Percentiles rank a stretch among this genome's conserved stretches.
Conservation (phyloP, 805 yeast species). For the Metschnikowia santaceciliae region DNA sequence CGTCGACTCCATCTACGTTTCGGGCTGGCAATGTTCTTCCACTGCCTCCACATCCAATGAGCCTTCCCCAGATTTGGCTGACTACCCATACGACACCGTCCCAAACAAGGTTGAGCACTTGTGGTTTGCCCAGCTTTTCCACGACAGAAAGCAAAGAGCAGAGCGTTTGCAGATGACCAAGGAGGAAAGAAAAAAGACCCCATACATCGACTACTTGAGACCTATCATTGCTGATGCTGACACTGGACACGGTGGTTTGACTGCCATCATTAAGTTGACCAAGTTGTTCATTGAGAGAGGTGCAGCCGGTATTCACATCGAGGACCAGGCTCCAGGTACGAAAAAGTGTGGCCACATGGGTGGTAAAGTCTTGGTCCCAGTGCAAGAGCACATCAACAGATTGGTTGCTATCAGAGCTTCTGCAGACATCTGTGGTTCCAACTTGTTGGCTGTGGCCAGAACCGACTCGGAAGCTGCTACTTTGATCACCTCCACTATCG, state of each 20-base stretch:
- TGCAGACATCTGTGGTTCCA: slow-evolving; percentile 89
- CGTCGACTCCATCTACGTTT: slow-evolving; percentile 86
- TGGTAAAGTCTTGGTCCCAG: slow-evolving; percentile 95
- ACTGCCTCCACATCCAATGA: slow-evolving; percentile 97
- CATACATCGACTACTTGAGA: slow-evolving; percentile 80
- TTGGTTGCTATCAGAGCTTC: slow-evolving; percentile 90
- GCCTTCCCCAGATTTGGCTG: slow-evolving; percentile 98
- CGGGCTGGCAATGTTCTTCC: slow-evolving; percentile 99
- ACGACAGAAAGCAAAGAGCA: slow-evolving; percentile 93
- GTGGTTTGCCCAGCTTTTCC: slow-evolving; percentile 95
- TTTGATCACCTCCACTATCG: slow-evolving; percentile 87
- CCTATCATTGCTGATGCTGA: slow-evolving; percentile 98
- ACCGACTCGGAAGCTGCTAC: slow-evolving; percentile 99
- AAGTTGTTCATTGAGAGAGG: slow-evolving; percentile 96
- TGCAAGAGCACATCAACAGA: slow-evolving; percentile 95
- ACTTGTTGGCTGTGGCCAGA: slow-evolving; percentile 85
- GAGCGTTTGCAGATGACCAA: slow-evolving; percentile 62
- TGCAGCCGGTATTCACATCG: slow-evolving; percentile 98
- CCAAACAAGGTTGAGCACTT: slow-evolving; percentile 97
- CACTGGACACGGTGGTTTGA: slow-evolving; percentile 98
- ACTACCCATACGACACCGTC: slow-evolving; percentile 97
- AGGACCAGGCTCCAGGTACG: slow-evolving; percentile 98
- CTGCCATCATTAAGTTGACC: slow-evolving; percentile 92
- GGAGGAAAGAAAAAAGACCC: slow-evolving; percentile 64
- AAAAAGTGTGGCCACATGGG: slow-evolving; percentile 99